phyloP scores from a whole-genome alignment of 257 asterid species.

The Solanum arcanum region DNA sequence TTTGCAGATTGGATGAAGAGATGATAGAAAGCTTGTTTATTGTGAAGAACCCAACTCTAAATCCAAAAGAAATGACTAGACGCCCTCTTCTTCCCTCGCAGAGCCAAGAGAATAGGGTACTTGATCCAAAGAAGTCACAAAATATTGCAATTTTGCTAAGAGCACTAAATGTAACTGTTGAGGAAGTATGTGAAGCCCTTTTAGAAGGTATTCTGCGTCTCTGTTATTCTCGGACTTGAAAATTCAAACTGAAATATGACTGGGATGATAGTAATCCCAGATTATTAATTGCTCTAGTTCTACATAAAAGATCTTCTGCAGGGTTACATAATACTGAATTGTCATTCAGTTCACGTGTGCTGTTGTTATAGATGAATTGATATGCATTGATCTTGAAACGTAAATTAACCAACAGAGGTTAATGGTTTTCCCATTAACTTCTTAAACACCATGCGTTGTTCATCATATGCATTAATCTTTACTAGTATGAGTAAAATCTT shows the following conservation, averaged over 20 bases:
- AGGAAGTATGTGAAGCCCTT: conserved; percentile 93
- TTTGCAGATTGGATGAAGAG: conserved; percentile 83
- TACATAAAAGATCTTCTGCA: not conserved
- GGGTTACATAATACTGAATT: not conserved
- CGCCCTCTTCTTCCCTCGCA: conserved; percentile 61
- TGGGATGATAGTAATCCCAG: not conserved
- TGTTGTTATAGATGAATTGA: not conserved
- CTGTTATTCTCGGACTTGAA: not conserved
- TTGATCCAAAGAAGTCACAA: conserved; percentile 93
- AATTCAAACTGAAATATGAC: not conserved
- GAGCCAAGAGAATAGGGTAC: conserved; percentile 53
- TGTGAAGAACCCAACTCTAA: conserved; percentile 48
- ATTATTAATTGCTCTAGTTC: not conserved
- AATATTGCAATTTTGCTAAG: conserved; percentile 75
- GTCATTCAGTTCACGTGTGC: not conserved
- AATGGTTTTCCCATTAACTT: not conserved
- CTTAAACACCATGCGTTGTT: not conserved
- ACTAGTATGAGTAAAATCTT: not conserved
- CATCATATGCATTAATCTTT: not conserved
- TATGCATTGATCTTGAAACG: not conserved
- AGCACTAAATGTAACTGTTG: conserved; percentile 87
- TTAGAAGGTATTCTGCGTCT: conserved; percentile 50
- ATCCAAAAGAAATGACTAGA: conserved; percentile 42
- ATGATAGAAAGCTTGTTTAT: conserved; percentile 90
- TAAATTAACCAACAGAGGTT: not conserved